phyloP scores from a whole-genome alignment of 441 rosid species.

The Codiaeum variegatum region DNA sequence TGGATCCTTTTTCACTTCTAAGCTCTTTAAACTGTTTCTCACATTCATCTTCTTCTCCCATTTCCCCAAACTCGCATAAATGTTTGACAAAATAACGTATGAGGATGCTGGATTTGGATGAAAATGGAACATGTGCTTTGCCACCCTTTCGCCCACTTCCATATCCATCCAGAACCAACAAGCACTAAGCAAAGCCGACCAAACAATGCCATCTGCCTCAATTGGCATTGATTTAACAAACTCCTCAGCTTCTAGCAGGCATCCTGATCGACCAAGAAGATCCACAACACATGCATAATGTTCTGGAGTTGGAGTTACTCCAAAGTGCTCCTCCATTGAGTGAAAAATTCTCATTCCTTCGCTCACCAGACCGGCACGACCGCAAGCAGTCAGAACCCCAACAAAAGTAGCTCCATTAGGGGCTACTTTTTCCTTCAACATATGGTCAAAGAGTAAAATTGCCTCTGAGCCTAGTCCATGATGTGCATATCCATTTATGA shows the following conservation, averaged over 20 bases:
- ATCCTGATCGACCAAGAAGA: slow-evolving; percentile 53
- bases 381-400: slow-evolving; percentile 48
- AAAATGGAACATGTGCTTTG: slow-evolving; percentile 34
- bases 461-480: slow-evolving; percentile 50
- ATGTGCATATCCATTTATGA: slow-evolving; percentile 46
- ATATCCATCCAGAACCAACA: slow-evolving; percentile 49
- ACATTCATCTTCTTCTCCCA: slow-evolving; percentile 46
- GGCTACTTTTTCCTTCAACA: slow-evolving; percentile 27
- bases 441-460: slow-evolving; percentile 35
- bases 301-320: slow-evolving; percentile 38
- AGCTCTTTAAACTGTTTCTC: slow-evolving; percentile 39
- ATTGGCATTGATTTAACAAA: slow-evolving; percentile 49
- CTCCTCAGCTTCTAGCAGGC: slow-evolving; percentile 46
- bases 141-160: slow-evolving; percentile 52
- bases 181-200: slow-evolving; percentile 53
- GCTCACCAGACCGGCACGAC: slow-evolving; percentile 39
- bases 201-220: slow-evolving; percentile 46
- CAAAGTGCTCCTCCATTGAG: slow-evolving; percentile 31
- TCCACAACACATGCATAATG: slow-evolving; percentile 54
- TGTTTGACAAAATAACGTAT: slow-evolving; percentile 44
- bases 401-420: slow-evolving; percentile 53
- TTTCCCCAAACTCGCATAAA: slow-evolving; percentile 43
- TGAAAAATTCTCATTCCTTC: slow-evolving; percentile 43
- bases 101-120: slow-evolving; percentile 38
- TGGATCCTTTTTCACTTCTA: slow-evolving; percentile 47